Base-by-base conservation (phyloP, 2,329 filamentous ascomycete species). In the Penicillium sp. region DNA sequence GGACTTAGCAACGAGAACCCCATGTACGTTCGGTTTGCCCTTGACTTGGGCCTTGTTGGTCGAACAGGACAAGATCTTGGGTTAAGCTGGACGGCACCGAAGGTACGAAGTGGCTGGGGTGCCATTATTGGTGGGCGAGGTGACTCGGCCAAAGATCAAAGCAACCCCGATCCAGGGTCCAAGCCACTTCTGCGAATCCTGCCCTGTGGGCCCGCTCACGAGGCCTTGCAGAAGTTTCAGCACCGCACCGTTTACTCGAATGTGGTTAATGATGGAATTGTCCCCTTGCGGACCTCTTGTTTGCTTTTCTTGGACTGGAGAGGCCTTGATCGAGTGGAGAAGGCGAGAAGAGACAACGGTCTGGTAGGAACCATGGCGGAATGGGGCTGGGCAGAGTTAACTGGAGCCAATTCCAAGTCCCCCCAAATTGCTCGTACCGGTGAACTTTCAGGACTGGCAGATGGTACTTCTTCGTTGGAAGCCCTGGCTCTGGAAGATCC, bases 1-100 rank as follows among this genome's bases (percentile, higher is more conserved):
- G 93, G 93, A 0, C 78, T 97, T 35, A 97, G 93, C 73, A 97
- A 99, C 70, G 94, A 99, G 70, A 99, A 99, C 65, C 94, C 94
- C 0, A 81, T 97, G 54, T 99, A 99, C 71, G 90, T 99, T 73
- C 96, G 92, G 67, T 97, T 99, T 72, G 94, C 94, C 0, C 79
- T 99, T 3, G 94, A 99, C 71, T 96, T 97, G 75, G 94, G 94
- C 0, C 82, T 99, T 1, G 93, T 99, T 14, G 94, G 94, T n/a
- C 85, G 93, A 51, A 97, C 94, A 2, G 94, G 94, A 7, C 91
- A 97, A 73, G 94, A 99, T 75, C 81, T 99, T 8, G 94, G 94
- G 22, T 78, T 99, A 58, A 96, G 92, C 1, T 99, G 94, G 94
- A 85, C 91, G 66, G 88, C 93, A 14, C 93, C 93, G 0, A 82